These are phyloP conservation scores for Mycena rosella DNA, from an alignment of 768 basidiomycete species.

Conservation along the genomic window DNA sequence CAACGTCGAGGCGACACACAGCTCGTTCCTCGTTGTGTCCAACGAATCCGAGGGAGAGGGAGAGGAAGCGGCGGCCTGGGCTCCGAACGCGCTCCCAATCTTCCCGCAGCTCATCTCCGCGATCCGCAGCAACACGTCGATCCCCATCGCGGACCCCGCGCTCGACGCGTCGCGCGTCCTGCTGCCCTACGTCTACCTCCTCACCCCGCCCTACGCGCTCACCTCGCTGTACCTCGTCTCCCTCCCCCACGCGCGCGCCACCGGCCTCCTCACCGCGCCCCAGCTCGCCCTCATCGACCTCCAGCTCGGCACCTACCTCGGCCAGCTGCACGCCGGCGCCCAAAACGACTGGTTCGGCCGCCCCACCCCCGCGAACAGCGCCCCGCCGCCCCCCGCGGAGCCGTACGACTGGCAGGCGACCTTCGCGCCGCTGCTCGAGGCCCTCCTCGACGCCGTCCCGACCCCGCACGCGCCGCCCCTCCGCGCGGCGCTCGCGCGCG, in stretches of 20 bases:
- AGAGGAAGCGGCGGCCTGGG: slow-evolving; percentile 30
- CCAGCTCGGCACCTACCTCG: slow-evolving; percentile 70
- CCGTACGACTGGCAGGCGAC: slow-evolving; percentile 83
- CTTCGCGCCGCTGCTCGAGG: slow-evolving; percentile 72
- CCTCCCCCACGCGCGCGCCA: slow-evolving; percentile 53
- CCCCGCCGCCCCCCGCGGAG: slow-evolving; percentile 42
- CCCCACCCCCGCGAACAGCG: slow-evolving; percentile 46
- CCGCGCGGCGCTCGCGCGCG: slow-evolving; percentile 68
- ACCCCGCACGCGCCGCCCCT: slow-evolving; percentile 45
- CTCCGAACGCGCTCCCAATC: slow-evolving; percentile 53
- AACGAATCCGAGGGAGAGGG: not conserved
- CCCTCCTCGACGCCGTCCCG: slow-evolving; percentile 60
- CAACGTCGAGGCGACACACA: slow-evolving; percentile 39
- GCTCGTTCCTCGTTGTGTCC: slow-evolving; percentile 41
- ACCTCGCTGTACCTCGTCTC: slow-evolving; percentile 52
- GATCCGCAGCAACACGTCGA: slow-evolving; percentile 58
- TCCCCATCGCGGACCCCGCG: slow-evolving; percentile 64
- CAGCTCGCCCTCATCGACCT: slow-evolving; percentile 66
- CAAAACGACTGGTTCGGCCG: slow-evolving; percentile 84
- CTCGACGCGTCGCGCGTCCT: slow-evolving; percentile 60
- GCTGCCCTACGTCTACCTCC: slow-evolving; percentile 65
- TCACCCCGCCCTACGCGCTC: slow-evolving; percentile 58
- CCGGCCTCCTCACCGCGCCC: slow-evolving; percentile 49
- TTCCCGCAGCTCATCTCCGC: slow-evolving; percentile 55
- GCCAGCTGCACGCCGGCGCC: slow-evolving; percentile 71